These are phyloP conservation scores for Aristolochia californica DNA, from an alignment of 164 flowering plant genomes.

Conservation along the genomic window DNA sequence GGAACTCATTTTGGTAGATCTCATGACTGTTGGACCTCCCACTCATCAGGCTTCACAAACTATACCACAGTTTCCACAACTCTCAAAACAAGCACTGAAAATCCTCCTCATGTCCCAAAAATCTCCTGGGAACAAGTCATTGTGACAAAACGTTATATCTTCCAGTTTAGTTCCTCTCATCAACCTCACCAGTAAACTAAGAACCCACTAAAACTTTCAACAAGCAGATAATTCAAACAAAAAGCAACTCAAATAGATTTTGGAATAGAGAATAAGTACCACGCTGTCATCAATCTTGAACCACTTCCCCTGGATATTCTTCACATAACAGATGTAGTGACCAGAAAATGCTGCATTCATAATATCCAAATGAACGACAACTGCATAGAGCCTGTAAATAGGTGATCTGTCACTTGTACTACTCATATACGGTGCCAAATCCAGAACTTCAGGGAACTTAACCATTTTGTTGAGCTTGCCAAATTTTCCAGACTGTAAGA, in stretches of 20 bases:
- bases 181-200: background rate
- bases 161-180: no score
- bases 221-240: background rate
- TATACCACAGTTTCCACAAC: no score
- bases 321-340: conserved; percentile 86
- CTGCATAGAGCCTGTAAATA: conserved; percentile 72
- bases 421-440: conserved; percentile 75
- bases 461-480: conserved; percentile 85
- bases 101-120: no score
- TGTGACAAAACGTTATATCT: no score
- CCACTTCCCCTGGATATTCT: conserved; percentile 66
- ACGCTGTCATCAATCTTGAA: conserved; percentile 77
- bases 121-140: no score
- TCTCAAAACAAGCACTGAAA: no score
- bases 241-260: background rate
- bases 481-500: conserved; percentile 79
- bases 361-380: conserved; percentile 80
- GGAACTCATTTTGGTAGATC: no score
- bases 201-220: background rate
- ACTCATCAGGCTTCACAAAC: no score
- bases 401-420: conserved; percentile 65
- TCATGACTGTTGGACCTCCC: no score
- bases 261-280: conserved; percentile 35
- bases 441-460: conserved; percentile 61
- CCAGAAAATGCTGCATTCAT: conserved; percentile 96